Evolutionary conservation across 139 green algal species (phyloP), one percentile per base, ranked within the genome.

Genomic region (Ulvella scutata): DNA sequence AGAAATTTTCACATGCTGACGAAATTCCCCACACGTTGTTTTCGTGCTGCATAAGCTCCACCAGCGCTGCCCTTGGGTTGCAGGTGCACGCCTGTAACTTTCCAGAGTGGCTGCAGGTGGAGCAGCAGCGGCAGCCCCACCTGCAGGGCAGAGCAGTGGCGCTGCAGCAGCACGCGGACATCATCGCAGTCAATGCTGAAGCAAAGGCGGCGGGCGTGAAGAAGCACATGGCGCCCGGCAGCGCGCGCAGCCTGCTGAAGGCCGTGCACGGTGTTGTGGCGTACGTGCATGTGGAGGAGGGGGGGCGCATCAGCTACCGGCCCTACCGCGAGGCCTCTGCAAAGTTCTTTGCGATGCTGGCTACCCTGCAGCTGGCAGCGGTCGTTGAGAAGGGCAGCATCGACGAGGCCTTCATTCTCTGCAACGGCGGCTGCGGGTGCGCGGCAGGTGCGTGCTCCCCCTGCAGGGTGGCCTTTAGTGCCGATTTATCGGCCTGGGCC

Each of bases 401-500:
- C 35, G 87, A 92, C 72, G 87, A 90, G 44, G 87, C 84, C 0
- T 92, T 77, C 80, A 34, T 92, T 4, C 76, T 84, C 3, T n/a
- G 51, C 51, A 67, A 7, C 51, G 6, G 6, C 33, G 51, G 51
- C 20, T 29, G 20, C n/a, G 7, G 51, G 51, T 67, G 51, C 51
- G 51, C 6, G n/a, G n/a, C 51, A 31, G 4, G n/a, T 36, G 51
- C 51, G n/a, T 26, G 33, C 51, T 31, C 51, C 51, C 51, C 9
- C 17, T n/a, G n/a, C n/a, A n/a, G n/a, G n/a, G n/a, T n/a, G n/a
- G n/a, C n/a, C n/a, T n/a, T n/a, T n/a, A n/a, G n/a, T n/a, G n/a
- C n/a, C n/a, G n/a, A n/a, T n/a, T n/a, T n/a, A n/a, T n/a, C n/a
- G n/a, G n/a, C n/a, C n/a, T n/a, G n/a, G n/a, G n/a, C n/a, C n/a